A percentile compares a stretch with the other conserved stretches of the same genome.
Evolutionary conservation across 2,329 filamentous ascomycete species (phyloP).

Genomic region (Diplodia intermedia): DNA sequence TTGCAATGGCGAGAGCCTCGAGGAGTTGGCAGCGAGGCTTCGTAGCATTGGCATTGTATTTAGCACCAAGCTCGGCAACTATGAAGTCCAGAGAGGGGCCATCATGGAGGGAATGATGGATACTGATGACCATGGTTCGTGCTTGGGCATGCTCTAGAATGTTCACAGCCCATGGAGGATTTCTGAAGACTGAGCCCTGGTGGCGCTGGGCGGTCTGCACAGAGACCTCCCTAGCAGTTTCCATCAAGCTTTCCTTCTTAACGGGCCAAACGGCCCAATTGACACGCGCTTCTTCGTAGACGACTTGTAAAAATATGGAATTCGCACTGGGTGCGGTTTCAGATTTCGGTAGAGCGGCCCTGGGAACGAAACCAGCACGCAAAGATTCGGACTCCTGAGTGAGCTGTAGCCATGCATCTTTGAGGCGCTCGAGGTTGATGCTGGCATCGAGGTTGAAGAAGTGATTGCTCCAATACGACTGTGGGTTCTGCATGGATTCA

Average conservation of each 20-base stretch:
- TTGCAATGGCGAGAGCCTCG: slow-evolving; percentile 40
- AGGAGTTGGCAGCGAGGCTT: slow-evolving; percentile 40
- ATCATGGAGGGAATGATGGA: slow-evolving; percentile 47
- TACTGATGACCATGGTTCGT: slow-evolving; percentile 46
- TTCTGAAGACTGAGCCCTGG: slow-evolving; percentile 41
- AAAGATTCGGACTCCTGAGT: slow-evolving; percentile 46
- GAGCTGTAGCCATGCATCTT: slow-evolving; percentile 45
- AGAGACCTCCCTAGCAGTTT: slow-evolving; percentile 39
- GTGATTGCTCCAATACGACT: slow-evolving; percentile 52
- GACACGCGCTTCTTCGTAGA: slow-evolving; percentile 39
- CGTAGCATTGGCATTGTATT: slow-evolving; percentile 36
- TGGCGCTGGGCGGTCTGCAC: slow-evolving; percentile 33
- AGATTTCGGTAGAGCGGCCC: slow-evolving; percentile 37
- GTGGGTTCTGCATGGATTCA: slow-evolving; percentile 49
- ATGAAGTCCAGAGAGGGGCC: slow-evolving; percentile 44
- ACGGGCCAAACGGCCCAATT: slow-evolving; percentile 40
- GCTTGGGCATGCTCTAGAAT: slow-evolving; percentile 40
- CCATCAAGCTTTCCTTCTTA: slow-evolving; percentile 33
- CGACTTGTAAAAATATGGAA: slow-evolving; percentile 42
- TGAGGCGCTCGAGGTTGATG: slow-evolving; percentile 42
- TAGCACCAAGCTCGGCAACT: slow-evolving; percentile 39
- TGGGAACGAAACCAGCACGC: slow-evolving; percentile 48
- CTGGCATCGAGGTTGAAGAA: slow-evolving; percentile 43
- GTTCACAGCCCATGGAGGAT: slow-evolving; percentile 50
- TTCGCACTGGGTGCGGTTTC: not conserved